Evolutionary conservation across 2,329 filamentous ascomycete species (phyloP).

Genomic region (Cadophora gregata): DNA sequence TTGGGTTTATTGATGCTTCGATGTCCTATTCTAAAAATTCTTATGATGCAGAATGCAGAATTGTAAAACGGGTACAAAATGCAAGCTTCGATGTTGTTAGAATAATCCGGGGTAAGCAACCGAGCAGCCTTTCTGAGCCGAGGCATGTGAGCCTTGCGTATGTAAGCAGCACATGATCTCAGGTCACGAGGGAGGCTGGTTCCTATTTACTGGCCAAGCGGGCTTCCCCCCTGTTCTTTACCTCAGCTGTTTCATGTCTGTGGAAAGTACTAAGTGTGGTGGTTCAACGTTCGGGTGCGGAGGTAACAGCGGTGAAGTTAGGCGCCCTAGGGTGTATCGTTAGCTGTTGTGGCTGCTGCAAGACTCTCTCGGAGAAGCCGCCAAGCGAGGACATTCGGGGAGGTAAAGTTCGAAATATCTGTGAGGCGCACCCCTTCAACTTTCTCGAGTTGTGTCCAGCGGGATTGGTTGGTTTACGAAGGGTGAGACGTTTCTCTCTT

Average conservation of each 20-base stretch:
- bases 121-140: not conserved
- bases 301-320: not conserved
- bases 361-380: not conserved
- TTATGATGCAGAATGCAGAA: not conserved
- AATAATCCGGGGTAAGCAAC: slow-evolving; percentile 11
- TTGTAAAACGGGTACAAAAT: not conserved
- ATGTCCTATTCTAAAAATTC: not conserved
- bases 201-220: not conserved
- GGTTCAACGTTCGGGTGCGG: not conserved
- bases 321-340: too few relatives aligned
- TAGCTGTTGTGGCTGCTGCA: not conserved
- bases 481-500: too few relatives aligned
- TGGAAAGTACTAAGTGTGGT: too few relatives aligned
- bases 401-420: not conserved
- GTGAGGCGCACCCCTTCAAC: not conserved
- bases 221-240: not conserved
- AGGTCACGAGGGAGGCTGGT: not conserved
- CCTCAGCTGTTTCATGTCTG: not conserved
- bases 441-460: too few relatives aligned
- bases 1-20: not conserved
- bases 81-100: slow-evolving; percentile 7
- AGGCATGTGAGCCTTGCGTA: slow-evolving; percentile 7
- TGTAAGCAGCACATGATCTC: not conserved
- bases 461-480: not conserved
- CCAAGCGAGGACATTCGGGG: not conserved